phyloP scores from a whole-genome alignment of 2,329 filamentous ascomycete genomes.

The Calcarisporium arbuscula region DNA sequence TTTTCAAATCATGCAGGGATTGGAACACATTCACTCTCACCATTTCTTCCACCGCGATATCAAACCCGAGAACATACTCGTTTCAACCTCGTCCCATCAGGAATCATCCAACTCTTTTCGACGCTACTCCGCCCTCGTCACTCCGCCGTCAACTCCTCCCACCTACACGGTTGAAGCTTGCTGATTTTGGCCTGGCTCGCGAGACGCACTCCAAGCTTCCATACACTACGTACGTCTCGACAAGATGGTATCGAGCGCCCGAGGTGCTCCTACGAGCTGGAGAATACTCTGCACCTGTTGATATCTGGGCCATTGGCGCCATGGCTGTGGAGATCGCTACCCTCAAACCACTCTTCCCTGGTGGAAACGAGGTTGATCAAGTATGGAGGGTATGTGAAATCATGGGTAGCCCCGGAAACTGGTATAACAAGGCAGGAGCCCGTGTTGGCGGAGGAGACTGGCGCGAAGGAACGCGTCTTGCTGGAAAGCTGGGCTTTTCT shows the following conservation, averaged over 20 bases:
- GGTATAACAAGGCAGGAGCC: slow-evolving; percentile 86
- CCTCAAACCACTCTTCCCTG: slow-evolving; percentile 91
- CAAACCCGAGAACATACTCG: slow-evolving; percentile 97
- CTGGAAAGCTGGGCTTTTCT: slow-evolving; percentile 94
- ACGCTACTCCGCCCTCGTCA: slow-evolving; percentile 87
- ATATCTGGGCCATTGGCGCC: slow-evolving; percentile 96
- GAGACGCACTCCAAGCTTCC: slow-evolving; percentile 95
- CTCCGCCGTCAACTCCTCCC: slow-evolving; percentile 88
- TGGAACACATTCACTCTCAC: slow-evolving; percentile 96
- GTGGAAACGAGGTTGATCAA: slow-evolving; percentile 96
- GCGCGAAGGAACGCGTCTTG: slow-evolving; percentile 88
- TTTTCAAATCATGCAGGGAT: slow-evolving; percentile 90
- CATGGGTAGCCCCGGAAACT: slow-evolving; percentile 97
- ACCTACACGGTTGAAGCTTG: slow-evolving; percentile 96
- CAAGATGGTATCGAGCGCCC: slow-evolving; percentile 94
- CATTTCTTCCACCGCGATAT: slow-evolving; percentile 98
- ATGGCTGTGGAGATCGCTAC: slow-evolving; percentile 99
- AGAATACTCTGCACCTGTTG: slow-evolving; percentile 94
- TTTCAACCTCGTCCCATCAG: slow-evolving; percentile 80
- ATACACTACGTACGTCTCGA: slow-evolving; percentile 98
- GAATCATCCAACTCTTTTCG: slow-evolving; percentile 82
- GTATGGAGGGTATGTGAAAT: slow-evolving; percentile 99
- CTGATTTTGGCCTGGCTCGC: slow-evolving; percentile 94
- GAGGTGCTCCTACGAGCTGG: slow-evolving; percentile 91
- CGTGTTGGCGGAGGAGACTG: slow-evolving; percentile 94